These are phyloP conservation scores for Eimeria necatrix DNA, from an alignment of 169 alveolate species.

Conservation along the genomic window DNA sequence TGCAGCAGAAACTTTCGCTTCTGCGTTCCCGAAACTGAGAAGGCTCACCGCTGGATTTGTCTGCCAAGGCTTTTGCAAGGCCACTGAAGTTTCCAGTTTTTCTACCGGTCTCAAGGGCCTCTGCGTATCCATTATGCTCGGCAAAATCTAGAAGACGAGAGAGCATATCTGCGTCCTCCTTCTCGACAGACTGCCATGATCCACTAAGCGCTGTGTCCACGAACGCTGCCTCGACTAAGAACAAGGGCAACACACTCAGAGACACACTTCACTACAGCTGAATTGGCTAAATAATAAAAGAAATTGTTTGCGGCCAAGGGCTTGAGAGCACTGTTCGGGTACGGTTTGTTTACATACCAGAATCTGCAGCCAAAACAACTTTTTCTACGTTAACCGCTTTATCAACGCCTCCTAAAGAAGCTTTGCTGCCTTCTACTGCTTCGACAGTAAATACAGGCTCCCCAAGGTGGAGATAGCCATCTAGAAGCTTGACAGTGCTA, in stretches of 20 bases:
- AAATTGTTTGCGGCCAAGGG: background rate
- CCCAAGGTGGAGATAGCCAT: background rate
- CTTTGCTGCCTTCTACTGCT: conserved; percentile 12
- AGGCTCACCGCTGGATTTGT: conserved; percentile 41
- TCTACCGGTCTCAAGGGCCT: conserved; percentile 49
- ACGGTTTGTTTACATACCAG: conserved; percentile 3
- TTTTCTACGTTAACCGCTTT: background rate
- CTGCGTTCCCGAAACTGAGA: background rate
- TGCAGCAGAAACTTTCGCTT: background rate
- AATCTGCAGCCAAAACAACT: conserved; percentile 18
- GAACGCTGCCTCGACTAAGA: conserved; percentile 55
- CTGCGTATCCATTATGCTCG: conserved; percentile 33
- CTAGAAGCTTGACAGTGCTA: conserved; percentile 53
- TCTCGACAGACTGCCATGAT: background rate
- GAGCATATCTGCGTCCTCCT: conserved; percentile 39
- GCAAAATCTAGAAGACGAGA: conserved; percentile 47
- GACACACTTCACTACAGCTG: background rate
- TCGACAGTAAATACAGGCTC: conserved; percentile 59
- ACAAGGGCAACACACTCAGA: background rate
- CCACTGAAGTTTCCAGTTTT: conserved; percentile 34
- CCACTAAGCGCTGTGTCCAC: conserved; percentile 43
- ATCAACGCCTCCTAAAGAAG: conserved; percentile 37
- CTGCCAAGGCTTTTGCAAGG: background rate
- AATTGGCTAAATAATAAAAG: background rate
- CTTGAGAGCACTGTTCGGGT: background rate